Percentiles rank a stretch among this genome's conserved stretches.
Evolutionary conservation across 768 basidiomycete species (phyloP).

Genomic region (Inosperma sp.): DNA sequence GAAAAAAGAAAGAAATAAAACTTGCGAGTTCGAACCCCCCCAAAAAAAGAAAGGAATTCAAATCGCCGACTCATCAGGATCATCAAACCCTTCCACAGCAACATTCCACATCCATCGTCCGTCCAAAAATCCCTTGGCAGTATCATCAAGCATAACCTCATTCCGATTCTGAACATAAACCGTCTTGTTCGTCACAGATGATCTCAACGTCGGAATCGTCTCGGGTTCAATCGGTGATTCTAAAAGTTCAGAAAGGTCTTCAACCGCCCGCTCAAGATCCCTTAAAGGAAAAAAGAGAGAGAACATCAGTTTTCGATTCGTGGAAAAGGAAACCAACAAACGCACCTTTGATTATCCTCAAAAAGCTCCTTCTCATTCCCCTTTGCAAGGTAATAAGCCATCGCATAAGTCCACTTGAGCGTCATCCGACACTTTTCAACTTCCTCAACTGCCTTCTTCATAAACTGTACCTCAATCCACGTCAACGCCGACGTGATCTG

Average conservation of each 20-base stretch:
- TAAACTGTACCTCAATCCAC: slow-evolving; percentile 99
- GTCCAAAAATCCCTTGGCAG: slow-evolving; percentile 83
- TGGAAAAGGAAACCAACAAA: slow-evolving; percentile 3
- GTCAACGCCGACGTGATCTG: slow-evolving; percentile 87
- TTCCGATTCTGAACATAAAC: slow-evolving; percentile 97
- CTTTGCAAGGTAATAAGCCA: slow-evolving; percentile 93
- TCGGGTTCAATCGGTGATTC: slow-evolving; percentile 90
- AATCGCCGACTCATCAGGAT: slow-evolving; percentile 30
- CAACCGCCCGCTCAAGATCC: slow-evolving; percentile 92
- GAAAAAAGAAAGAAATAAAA: no score
- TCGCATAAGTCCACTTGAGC: slow-evolving; percentile 98
- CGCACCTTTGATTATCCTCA: slow-evolving; percentile 92
- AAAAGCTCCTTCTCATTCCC: slow-evolving; percentile 93
- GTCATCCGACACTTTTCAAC: slow-evolving; percentile 88
- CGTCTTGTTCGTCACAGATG: slow-evolving; percentile 95
- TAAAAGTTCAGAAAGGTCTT: slow-evolving; percentile 88
- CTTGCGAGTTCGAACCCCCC: no score
- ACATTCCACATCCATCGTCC: slow-evolving; percentile 83
- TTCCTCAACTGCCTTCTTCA: slow-evolving; percentile 96
- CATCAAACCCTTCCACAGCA: slow-evolving; percentile 65
- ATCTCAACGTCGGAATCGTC: slow-evolving; percentile 71
- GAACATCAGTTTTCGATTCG: no score
- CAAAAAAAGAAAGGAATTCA: neutral
- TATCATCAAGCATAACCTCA: slow-evolving; percentile 92
- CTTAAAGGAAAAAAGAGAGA: slow-evolving; percentile 38